Base-by-base conservation (phyloP, 2,329 filamentous ascomycete genomes). In the Metarhizium guizhouense region DNA sequence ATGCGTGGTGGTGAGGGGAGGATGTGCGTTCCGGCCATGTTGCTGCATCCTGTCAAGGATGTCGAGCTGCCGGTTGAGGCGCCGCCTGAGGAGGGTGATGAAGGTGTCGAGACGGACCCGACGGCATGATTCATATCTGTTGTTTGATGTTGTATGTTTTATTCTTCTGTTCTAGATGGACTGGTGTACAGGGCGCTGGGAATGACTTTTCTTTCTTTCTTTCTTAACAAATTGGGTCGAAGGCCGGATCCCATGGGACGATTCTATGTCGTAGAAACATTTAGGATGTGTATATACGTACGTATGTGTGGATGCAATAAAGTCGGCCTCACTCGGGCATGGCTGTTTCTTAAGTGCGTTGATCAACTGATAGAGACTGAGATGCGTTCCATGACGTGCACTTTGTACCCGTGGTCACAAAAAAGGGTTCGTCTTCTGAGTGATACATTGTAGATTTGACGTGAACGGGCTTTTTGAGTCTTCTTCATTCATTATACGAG, bases 11-110 rank as follows among this genome's bases (percentile, higher is more conserved):
- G 86, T 16, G 88, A 92, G 70, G 90, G 90, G 11, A 81, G 91
- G 57, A 95, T 96, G 90, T 96, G 92, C 72, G 74, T 96, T 45
- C 90, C 91, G 7, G 89, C 88, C 0, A 93, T 96, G 86, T 72
- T 96, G 59, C 72, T 96, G 60, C 92, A 96, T 77, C 92, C 92
- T 0, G 81, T 96, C 54, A 96, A 96, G 76, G 80, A 83, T 54
- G 80, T 92, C 5, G 82, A 86, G 56, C 64, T 86, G 52, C 80
- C 84, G 7, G 82, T 87, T 2, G 85, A 81, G 68, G 78, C 78
- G 30, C 74, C 78, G 47, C 72, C 78, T 2, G 70, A 72, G 4
- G 75, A 75, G 56, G 77, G 75, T 4, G 72, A 74, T 3, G 74
- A 74, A 48, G 52, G 18, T 2, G 43, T 49, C 16, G 52, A 64